Base-by-base conservation (phyloP, 768 basidiomycete genomes). In the Lentinula guzmanii region DNA sequence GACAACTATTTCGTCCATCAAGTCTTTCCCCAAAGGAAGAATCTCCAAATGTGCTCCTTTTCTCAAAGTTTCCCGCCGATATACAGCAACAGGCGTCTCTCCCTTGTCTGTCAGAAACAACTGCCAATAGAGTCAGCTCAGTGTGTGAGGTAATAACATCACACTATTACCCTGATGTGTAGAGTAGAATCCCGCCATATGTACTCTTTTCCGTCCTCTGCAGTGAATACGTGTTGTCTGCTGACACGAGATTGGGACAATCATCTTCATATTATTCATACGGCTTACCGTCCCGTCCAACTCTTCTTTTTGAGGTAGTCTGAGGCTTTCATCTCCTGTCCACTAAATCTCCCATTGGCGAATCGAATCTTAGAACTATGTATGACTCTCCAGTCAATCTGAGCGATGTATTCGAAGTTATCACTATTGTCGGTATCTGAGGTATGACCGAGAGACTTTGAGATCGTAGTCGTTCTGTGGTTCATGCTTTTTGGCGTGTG, bases 321-420 rank as follows among this genome's bases (percentile, higher is more conserved):
- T 28, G 63, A 62, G 2, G 72, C 68, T n/a, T 65, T 55, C 50
- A 72, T 61, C 16, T 69, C 70, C 13, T 62, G 46, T 2, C 68
- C 53, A 18, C 34, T 54, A 8, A n/a, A 28, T n/a, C 24, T 33
- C 34, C 53, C 74, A 5, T 35, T n/a, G 18, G 68, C 62, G 35
- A 74, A 70, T 1, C 66, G 67, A 37, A 79, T 64, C 33, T 62
- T 69, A 4, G 74, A 70, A 0, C 74, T 69, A 15, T 66, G 65
- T 4, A 75, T 35, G 0, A 66, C 1, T n/a, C 65, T 69, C 71
- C 75, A 76, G 11, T 76, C 69, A 1, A 79, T 75, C 56, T 70
- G 62, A 6, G 70, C 78, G 4, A 78, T 35, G 15, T 60, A 51
- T 34, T 48, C 48, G 33, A 60, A 51, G 15, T 18, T 46, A 8